Base-by-base conservation (phyloP, 306 rosid species). In the Pyrus betulifolia region DNA sequence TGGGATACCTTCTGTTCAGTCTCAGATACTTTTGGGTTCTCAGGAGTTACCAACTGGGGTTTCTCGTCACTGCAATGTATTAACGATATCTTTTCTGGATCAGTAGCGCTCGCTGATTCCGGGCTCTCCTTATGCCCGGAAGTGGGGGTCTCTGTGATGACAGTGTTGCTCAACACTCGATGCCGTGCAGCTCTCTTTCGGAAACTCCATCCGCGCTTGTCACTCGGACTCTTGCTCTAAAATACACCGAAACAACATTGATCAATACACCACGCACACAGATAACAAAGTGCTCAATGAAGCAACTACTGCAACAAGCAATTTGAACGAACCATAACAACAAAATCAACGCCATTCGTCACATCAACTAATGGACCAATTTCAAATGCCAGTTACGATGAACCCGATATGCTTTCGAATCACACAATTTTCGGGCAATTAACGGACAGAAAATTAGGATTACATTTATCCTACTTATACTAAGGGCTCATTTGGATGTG, bases 161-260 rank as follows among this genome's bases (percentile, higher is more conserved):
- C 99, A 46, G 91, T 87, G 86, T 91, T 91, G 90, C 97, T 96
- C 46, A 96, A 93, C 82, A 96, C 97, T 25, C 97, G 91, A 76
- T 92, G 97, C 79, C 87, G 85, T 10, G 89, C 86, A 81, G 99
- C 89, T 77, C 85, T 91, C 86, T 96, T 96, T 46, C 94, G 88
- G 65, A 96, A 96, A 87, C 98, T 96, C 99, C 99, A 96, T 68
- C 98, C 87, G 10, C 97, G 87, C 81, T 91, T 96, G 72, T 92
- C 99, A 72, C 70, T 81, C 11, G 99, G 79, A 67, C 80, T 89
- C 87, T 91, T 92, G 70, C 78, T 76, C 98, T 96, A 79, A 12
- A 84, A 75, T 15, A 72, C 62, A 31, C 67, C 55, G 15, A 28
- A 60, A 31, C 59, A 45, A 25, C 49, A 58, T 40, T 15, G 11